These are phyloP conservation scores for Alnus rubra DNA, from an alignment of 306 rosid genomes.

Conservation along the genomic window DNA sequence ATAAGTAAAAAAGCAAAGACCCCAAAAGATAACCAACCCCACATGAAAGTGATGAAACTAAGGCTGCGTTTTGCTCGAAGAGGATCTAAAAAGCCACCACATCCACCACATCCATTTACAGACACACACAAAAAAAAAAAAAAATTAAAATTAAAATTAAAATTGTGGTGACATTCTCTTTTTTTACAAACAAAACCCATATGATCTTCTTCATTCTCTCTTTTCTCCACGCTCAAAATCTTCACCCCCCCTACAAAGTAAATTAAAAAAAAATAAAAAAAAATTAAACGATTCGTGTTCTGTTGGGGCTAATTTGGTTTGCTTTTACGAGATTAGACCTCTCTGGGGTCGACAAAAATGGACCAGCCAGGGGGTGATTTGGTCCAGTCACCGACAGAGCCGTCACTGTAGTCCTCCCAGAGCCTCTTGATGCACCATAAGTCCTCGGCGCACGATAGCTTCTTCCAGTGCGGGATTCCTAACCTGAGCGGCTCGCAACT, in stretches of 20 bases:
- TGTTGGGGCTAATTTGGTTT: neutral
- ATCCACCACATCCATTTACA: constrained; percentile 48
- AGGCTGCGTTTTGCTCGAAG: constrained; percentile 39
- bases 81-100: constrained; percentile 44
- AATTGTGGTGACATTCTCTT: constrained; percentile 31
- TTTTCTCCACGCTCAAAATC: constrained; percentile 21
- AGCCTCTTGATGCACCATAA: constrained; percentile 87
- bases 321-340: constrained; percentile 39
- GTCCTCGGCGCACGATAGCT: constrained; percentile 71
- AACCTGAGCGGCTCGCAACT: constrained; percentile 52
- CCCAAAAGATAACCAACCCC: constrained; percentile 23
- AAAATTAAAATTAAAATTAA: neutral
- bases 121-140: neutral
- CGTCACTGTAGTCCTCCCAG: constrained; percentile 80
- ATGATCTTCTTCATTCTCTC: neutral
- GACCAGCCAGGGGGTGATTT: constrained; percentile 72
- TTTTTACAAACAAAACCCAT: constrained; percentile 32
- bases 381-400: constrained; percentile 95
- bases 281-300: neutral
- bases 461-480: constrained; percentile 92
- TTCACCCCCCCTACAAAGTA: constrained; percentile 27
- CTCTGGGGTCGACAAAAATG: constrained; percentile 96
- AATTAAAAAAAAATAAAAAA: neutral
- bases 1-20: neutral
- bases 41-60: constrained; percentile 31